Evolutionary conservation across 306 rosid species (phyloP).

Genomic region (Vigna unguiculata): DNA sequence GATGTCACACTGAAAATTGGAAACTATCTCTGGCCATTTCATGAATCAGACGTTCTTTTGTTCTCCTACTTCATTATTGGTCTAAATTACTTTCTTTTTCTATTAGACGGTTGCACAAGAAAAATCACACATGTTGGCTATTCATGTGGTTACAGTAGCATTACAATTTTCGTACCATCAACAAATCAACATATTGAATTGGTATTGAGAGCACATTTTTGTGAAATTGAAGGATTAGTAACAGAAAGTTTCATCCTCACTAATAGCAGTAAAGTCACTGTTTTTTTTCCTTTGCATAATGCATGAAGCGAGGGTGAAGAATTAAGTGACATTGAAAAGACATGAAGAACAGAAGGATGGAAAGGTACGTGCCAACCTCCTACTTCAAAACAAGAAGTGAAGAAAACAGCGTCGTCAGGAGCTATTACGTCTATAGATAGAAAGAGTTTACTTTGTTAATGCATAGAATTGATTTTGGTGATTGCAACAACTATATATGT

Average conservation of each 20-base stretch:
- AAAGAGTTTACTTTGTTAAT: background rate
- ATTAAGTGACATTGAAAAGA: conserved; percentile 4
- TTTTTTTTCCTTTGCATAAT: background rate
- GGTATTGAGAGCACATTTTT: background rate
- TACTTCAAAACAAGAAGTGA: background rate
- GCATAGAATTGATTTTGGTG: background rate
- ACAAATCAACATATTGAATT: background rate
- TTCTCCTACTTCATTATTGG: background rate
- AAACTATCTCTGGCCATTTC: background rate
- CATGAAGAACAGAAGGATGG: background rate
- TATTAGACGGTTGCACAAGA: background rate
- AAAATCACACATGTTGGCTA: background rate
- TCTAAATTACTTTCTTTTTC: background rate
- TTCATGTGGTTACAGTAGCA: background rate
- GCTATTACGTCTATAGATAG: background rate
- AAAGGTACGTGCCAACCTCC: conserved; percentile 13
- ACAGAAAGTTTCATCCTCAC: background rate
- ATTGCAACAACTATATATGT: background rate
- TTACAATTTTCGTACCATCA: background rate
- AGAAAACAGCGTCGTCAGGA: background rate
- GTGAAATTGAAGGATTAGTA: background rate
- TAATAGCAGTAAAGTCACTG: background rate
- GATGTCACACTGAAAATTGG: background rate
- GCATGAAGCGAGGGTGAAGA: background rate
- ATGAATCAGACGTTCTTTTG: background rate